Evolutionary conservation across 371 early-diverging fungal genomes (phyloP).

Genomic region (Parasitella parasitica): DNA sequence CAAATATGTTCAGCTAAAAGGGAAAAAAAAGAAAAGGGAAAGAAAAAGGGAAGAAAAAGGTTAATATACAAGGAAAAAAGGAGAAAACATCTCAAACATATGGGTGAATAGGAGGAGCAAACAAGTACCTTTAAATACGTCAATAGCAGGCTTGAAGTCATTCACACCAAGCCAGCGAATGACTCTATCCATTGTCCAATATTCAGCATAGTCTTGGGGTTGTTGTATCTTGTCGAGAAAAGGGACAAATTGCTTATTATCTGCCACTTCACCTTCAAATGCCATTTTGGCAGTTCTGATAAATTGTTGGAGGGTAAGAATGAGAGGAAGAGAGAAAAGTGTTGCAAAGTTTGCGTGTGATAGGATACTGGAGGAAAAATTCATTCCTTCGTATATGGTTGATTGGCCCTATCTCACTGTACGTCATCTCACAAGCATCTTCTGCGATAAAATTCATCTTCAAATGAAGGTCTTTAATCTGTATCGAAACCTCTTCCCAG

Average conservation of each 20-base stretch:
- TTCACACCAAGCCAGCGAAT: conserved; percentile 23
- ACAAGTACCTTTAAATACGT: conserved; percentile 22
- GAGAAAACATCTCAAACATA: background rate
- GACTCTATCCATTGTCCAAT: conserved; percentile 25
- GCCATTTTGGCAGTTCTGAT: conserved; percentile 14
- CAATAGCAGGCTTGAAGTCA: conserved; percentile 20
- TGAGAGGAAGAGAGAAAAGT: background rate
- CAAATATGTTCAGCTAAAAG: conserved; percentile 21
- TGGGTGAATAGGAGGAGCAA: conserved; percentile 1
- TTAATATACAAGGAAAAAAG: background rate
- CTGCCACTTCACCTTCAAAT: background rate
- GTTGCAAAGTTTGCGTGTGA: background rate
- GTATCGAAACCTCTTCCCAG: no score
- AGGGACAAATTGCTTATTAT: background rate
- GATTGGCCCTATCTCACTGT: background rate
- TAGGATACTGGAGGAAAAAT: background rate
- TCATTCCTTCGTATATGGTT: background rate
- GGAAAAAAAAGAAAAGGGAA: background rate
- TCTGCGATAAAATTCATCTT: background rate
- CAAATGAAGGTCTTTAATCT: background rate
- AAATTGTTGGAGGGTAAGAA: background rate
- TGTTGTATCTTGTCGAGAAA: background rate
- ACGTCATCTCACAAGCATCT: background rate
- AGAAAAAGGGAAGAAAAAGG: background rate
- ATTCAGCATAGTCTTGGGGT: conserved; percentile 2